Percentiles rank a stretch among this genome's conserved stretches.
These are phyloP conservation scores for Cochliopodium minus DNA, from an alignment of 208 protist species.

Conservation along the genomic window DNA sequence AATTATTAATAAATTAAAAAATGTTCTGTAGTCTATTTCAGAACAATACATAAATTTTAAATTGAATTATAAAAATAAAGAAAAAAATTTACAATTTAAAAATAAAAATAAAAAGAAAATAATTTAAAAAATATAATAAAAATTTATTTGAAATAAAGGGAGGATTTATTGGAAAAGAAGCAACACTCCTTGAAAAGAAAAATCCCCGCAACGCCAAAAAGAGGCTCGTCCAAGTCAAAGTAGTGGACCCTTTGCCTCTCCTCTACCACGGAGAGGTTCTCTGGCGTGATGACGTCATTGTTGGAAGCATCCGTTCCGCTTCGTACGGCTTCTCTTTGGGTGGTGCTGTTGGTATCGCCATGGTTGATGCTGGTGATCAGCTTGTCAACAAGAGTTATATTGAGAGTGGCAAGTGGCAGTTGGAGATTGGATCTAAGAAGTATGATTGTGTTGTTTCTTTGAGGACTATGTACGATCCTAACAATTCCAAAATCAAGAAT, in stretches of 20 bases:
- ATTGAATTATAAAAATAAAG: too few species aligned
- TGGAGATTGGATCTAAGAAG: conserved; percentile 7
- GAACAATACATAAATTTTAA: too few species aligned
- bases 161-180: too few species aligned
- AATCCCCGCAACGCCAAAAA: too few species aligned
- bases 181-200: too few species aligned
- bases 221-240: conserved; percentile 1
- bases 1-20: too few species aligned
- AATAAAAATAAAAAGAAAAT: too few species aligned
- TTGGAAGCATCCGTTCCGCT: conserved; percentile 12
- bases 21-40: too few species aligned
- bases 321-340: conserved; percentile 26
- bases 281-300: conserved; percentile 6
- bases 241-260: conserved; percentile 9
- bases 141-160: too few species aligned
- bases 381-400: neutral
- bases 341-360: conserved; percentile 17
- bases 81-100: too few species aligned
- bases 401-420: neutral
- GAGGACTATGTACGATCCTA: conserved; percentile 5
- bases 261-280: conserved; percentile 20
- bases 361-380: conserved; percentile 4
- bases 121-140: too few species aligned
- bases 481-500: too few species aligned
- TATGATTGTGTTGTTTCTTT: conserved; percentile 4